Conservation (phyloP, 768 basidiomycete genomes). For the Termitomyces sp. region DNA sequence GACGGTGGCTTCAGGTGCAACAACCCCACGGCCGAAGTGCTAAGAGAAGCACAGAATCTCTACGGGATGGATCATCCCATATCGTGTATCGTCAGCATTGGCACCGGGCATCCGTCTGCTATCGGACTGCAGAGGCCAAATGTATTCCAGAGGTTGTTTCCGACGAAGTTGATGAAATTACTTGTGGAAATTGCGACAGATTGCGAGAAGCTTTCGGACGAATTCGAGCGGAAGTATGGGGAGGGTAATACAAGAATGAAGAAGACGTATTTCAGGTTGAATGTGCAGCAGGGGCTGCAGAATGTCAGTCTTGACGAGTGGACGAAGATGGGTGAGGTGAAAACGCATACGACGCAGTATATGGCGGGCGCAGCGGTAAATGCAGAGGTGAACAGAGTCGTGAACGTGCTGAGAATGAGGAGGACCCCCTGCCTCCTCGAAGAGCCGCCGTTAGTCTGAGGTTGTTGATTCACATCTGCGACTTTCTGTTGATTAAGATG, state of each 20-base stretch:
- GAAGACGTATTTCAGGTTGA: conserved; percentile 6
- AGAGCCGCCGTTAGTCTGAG: no score
- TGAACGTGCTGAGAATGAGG: not conserved
- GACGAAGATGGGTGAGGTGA: conserved; percentile 5
- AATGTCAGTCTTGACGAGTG: conserved; percentile 3
- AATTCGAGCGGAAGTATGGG: not conserved
- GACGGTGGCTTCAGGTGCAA: conserved; percentile 13
- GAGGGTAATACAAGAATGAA: no score
- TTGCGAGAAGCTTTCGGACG: conserved; percentile 3
- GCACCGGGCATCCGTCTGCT: conserved; percentile 1
- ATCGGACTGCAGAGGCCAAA: not conserved
- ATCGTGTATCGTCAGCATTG: conserved; percentile 7
- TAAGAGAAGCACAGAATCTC: not conserved
- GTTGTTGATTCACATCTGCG: no score
- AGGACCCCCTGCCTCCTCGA: no score
- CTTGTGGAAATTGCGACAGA: conserved; percentile 4
- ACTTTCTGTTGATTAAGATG: no score
- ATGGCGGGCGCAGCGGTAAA: not conserved
- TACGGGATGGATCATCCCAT: not conserved
- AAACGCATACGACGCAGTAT: conserved; percentile 4
- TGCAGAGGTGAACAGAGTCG: no score
- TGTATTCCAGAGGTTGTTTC: not conserved
- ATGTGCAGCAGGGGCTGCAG: conserved; percentile 12
- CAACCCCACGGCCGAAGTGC: conserved; percentile 6
- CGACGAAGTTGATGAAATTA: not conserved